Percentiles rank a stretch among this genome's conserved stretches.
These are phyloP conservation scores for Fagus sylvatica DNA, from an alignment of 306 rosid species.

Conservation along the genomic window DNA sequence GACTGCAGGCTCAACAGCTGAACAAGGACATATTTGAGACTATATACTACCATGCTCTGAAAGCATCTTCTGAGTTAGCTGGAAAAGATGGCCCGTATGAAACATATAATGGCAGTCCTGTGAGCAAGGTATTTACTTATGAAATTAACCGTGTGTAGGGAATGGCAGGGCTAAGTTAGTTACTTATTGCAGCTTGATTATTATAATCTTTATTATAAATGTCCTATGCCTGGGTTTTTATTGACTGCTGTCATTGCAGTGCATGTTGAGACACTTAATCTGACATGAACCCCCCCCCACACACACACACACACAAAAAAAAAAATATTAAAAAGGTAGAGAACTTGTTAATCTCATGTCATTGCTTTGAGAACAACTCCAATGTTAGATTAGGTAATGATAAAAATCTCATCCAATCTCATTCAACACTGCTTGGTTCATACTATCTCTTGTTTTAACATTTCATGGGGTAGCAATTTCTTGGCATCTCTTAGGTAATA, in stretches of 20 bases:
- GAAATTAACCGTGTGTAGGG: background rate
- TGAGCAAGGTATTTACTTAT: conserved; percentile 63
- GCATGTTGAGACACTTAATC: background rate
- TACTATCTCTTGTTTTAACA: background rate
- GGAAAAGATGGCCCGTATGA: conserved; percentile 77
- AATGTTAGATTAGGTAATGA: background rate
- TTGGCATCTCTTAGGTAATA: background rate
- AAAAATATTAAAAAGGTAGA: background rate
- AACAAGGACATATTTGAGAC: conserved; percentile 93
- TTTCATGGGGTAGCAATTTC: background rate
- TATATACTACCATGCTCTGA: conserved; percentile 81
- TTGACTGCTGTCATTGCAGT: background rate
- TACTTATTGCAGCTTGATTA: background rate
- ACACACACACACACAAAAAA: no score
- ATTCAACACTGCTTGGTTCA: background rate
- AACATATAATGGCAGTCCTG: conserved; percentile 76
- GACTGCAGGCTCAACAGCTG: conserved; percentile 80
- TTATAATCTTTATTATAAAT: background rate
- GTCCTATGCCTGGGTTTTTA: background rate
- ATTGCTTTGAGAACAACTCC: background rate
- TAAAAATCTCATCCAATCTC: background rate
- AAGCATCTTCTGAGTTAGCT: conserved; percentile 75
- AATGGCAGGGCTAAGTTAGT: background rate
- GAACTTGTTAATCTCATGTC: background rate
- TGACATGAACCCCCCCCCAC: background rate